Evolutionary conservation across 2,329 filamentous ascomycete species (phyloP).

Genomic region (Colletotrichum lentis): DNA sequence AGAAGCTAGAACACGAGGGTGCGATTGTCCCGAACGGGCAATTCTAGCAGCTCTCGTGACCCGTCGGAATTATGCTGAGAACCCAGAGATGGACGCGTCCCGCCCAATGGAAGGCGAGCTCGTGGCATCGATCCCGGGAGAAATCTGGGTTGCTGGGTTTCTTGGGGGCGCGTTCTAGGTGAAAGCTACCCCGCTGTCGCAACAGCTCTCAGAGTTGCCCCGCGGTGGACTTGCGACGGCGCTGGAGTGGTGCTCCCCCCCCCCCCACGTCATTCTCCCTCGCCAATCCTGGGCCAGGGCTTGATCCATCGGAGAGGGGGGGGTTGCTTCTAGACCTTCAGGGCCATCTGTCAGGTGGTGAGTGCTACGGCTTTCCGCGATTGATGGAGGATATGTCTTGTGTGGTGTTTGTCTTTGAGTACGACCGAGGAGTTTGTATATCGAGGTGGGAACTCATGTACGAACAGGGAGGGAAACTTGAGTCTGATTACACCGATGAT

Average conservation of each 20-base stretch:
- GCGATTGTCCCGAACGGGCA: slow-evolving; percentile 11
- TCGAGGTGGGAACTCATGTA: too few relatives aligned
- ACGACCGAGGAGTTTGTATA: not conserved
- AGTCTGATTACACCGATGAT: too few relatives aligned
- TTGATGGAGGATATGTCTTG: too few relatives aligned
- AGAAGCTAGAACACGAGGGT: slow-evolving; percentile 10
- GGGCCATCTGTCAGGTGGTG: not conserved
- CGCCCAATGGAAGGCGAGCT: slow-evolving; percentile 28
- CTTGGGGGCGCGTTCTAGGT: slow-evolving; percentile 1
- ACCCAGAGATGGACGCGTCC: slow-evolving; percentile 2
- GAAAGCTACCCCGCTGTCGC: slow-evolving; percentile 33
- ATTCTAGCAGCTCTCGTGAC: slow-evolving; percentile 27
- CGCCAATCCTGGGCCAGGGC: slow-evolving; percentile 30
- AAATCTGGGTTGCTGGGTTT: not conserved
- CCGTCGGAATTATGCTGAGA: slow-evolving; percentile 21
- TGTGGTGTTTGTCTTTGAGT: not conserved
- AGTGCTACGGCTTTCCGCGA: not conserved
- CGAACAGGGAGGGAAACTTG: not conserved
- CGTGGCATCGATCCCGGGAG: slow-evolving; percentile 15
- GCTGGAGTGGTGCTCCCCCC: slow-evolving; percentile 12
- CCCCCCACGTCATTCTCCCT: slow-evolving; percentile 35
- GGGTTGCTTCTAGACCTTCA: not conserved
- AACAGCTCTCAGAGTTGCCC: slow-evolving; percentile 25
- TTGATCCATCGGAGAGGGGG: slow-evolving; percentile 5
- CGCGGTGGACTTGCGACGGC: slow-evolving; percentile 19